Conservation (phyloP, 2,329 filamentous ascomycete species). For the Niveomyces coronatus region DNA sequence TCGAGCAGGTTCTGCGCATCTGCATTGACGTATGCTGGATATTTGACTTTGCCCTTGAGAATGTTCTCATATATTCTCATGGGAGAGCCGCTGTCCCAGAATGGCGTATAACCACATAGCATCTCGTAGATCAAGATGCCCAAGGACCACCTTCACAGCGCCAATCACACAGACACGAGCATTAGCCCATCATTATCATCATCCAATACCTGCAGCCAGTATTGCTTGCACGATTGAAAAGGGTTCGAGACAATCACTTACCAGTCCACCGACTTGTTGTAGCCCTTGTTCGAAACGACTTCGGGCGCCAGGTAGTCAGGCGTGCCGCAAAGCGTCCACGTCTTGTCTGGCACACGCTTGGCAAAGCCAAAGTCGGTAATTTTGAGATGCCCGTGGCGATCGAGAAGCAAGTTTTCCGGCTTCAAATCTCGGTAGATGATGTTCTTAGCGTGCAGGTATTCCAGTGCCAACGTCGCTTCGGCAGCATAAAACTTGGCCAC, state of each 20-base stretch:
- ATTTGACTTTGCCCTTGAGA: slow-evolving; percentile 89
- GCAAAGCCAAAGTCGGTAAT: slow-evolving; percentile 99
- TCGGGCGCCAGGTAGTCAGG: slow-evolving; percentile 96
- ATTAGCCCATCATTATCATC: slow-evolving; percentile 2
- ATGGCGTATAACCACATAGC: slow-evolving; percentile 97
- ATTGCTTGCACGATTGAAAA: too few relatives aligned
- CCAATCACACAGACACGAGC: too few relatives aligned
- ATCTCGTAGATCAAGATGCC: slow-evolving; percentile 99
- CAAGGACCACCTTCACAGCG: slow-evolving; percentile 99
- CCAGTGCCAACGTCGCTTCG: slow-evolving; percentile 88
- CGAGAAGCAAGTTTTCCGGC: slow-evolving; percentile 84
- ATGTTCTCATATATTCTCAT: slow-evolving; percentile 99
- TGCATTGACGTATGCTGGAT: slow-evolving; percentile 87
- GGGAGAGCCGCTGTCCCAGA: slow-evolving; percentile 95
- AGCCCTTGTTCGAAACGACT: slow-evolving; percentile 97
- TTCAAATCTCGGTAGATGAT: slow-evolving; percentile 98
- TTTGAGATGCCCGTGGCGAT: slow-evolving; percentile 88
- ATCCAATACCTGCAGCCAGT: too few relatives aligned
- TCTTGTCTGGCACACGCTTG: slow-evolving; percentile 96
- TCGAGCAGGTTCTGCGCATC: slow-evolving; percentile 90
- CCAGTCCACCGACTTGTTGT: slow-evolving; percentile 99
- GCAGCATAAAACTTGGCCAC: slow-evolving; percentile 99
- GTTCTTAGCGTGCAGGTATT: slow-evolving; percentile 88
- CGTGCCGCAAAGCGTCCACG: slow-evolving; percentile 96
- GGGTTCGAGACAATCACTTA: slow-evolving; percentile 50